Evolutionary conservation across 139 green algal species (phyloP).

Genomic region (Closterium sp.): DNA sequence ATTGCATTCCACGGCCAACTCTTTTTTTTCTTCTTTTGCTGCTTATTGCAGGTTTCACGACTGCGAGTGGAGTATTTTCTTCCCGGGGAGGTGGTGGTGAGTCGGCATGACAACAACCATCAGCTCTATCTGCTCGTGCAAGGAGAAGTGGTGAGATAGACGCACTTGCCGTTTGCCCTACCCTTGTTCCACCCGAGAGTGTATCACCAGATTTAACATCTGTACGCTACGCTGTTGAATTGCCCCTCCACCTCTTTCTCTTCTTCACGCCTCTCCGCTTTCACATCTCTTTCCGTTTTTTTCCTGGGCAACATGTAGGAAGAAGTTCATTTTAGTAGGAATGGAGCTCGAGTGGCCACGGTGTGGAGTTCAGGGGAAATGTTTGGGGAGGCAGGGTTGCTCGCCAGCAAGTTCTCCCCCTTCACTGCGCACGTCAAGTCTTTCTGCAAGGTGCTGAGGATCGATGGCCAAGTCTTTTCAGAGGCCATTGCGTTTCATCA

Average conservation of each 20-base stretch:
- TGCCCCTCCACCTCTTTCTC: neutral
- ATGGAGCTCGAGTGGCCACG: neutral
- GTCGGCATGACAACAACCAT: constrained; percentile 3
- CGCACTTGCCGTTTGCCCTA: too few species aligned
- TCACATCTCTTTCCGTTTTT: neutral
- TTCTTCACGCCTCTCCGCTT: neutral
- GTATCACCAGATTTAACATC: too few species aligned
- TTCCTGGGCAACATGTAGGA: neutral
- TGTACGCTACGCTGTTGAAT: too few species aligned
- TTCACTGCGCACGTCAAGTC: constrained; percentile 11
- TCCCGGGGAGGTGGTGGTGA: constrained; percentile 21
- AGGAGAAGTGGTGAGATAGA: constrained; percentile 1
- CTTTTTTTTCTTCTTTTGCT: too few species aligned
- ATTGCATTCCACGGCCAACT: too few species aligned
- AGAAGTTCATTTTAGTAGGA: neutral
- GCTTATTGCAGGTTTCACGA: constrained; percentile 7
- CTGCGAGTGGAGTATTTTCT: constrained; percentile 28
- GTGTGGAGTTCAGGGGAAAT: constrained; percentile 2
- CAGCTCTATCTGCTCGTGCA: constrained; percentile 31
- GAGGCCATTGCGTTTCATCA: neutral
- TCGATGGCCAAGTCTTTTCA: neutral
- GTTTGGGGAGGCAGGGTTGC: constrained; percentile 23
- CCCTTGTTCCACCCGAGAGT: too few species aligned
- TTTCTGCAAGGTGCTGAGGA: constrained; percentile 22
- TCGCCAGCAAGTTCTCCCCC: constrained; percentile 25